Evolutionary conservation across 257 asterid species (phyloP).

Genomic region (Nicotiana noctiflora): DNA sequence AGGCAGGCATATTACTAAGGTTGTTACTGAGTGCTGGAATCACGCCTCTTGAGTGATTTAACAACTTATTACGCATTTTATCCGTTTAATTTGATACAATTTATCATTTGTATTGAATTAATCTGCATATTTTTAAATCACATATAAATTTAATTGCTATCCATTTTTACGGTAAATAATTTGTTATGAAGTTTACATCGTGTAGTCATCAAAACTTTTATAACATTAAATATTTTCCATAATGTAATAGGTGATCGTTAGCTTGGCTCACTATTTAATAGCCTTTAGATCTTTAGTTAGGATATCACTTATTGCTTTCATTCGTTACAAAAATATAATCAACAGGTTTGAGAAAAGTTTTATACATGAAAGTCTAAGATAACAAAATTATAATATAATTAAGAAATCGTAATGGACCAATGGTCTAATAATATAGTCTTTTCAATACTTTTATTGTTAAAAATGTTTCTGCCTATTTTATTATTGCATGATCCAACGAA

Average conservation of each 20-base stretch:
- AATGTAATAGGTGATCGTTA: neutral
- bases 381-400: neutral
- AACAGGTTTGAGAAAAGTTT: neutral
- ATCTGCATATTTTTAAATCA: no score
- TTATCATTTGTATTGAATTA: no score
- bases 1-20: no score
- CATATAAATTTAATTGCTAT: no score
- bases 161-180: no score
- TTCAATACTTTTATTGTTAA: neutral
- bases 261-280: neutral
- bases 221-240: neutral
- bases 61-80: no score
- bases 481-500: neutral
- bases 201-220: neutral
- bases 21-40: no score
- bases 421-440: neutral
- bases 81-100: no score
- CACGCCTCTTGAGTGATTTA: no score
- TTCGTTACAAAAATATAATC: neutral
- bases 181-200: neutral
- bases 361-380: neutral
- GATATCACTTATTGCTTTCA: neutral
- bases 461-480: neutral
- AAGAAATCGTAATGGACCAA: neutral
- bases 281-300: neutral